Base-by-base conservation (phyloP, 768 basidiomycete species). In the Pholiota molesta region DNA sequence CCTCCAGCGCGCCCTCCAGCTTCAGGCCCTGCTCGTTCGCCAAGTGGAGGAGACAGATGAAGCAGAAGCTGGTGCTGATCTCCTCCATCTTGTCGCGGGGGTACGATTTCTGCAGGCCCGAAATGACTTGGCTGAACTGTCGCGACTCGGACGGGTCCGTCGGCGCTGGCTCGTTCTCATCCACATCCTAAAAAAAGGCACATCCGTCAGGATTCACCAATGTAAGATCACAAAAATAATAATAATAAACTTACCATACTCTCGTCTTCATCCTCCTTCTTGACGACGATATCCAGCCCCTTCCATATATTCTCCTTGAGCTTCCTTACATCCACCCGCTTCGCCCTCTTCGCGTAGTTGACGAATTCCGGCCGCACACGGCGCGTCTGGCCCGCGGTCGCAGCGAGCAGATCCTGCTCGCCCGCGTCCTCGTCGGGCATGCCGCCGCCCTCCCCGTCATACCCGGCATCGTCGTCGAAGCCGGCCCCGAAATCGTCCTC, bases 281-380 rank as follows among this genome's bases (percentile, higher is more conserved):
- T 77, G 10, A 88, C 78, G 35, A 88, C 84, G 60, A 97, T 94
- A 67, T 94, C 90, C 49, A 99, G 74, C 1, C 92, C 92, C 72
- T 85, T 92, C 97, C 97, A 99, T 52, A 99, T 99, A 67, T 95
- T 97, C 63, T 99, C 97, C 79, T 99, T 99, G 64, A 99, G 78
- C 76, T 91, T 95, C 70, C 94, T 86, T 39, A 99, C 97, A 71
- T 99, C 97, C 21, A 99, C 97, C 44, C 97, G 81, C 78, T 98
- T 99, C 2, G 97, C 97, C 39, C 91, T 86, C 77, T 95, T 96
- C 1, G 96, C 90, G 71, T 97, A 99, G 65, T 95, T 94, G 66
- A 99, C 94, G 55, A 86, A 84, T 71, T 97, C 92, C 6, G 95
- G 95, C 66, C 88, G 81, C 40, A 92, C 88, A 10, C 94, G 90